Evolutionary conservation across 1,139 yeast genomes (phyloP).

Genomic region (Lodderomyces pseudojiufengensis): DNA sequence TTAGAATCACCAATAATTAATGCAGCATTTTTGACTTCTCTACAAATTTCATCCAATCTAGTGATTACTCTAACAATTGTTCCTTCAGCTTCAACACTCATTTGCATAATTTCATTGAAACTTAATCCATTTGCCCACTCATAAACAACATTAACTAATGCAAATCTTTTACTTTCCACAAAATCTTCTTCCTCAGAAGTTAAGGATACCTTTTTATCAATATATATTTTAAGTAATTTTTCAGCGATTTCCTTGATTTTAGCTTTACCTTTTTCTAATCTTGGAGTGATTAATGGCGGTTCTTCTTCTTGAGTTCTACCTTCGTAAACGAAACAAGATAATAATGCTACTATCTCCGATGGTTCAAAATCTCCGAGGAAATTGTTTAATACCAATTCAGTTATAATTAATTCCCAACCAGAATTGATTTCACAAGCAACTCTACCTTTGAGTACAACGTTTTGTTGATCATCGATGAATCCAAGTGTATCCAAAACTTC

Average conservation of each 20-base stretch:
- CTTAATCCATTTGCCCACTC: slow-evolving; percentile 98
- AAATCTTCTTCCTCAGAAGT: slow-evolving; percentile 87
- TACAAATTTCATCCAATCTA: slow-evolving; percentile 88
- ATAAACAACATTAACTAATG: slow-evolving; percentile 87
- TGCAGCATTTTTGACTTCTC: slow-evolving; percentile 93
- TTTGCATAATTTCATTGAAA: slow-evolving; percentile 84
- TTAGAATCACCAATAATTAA: slow-evolving; percentile 90
- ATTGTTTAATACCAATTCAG: slow-evolving; percentile 87
- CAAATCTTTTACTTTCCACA: slow-evolving; percentile 79
- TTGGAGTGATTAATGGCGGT: slow-evolving; percentile 67
- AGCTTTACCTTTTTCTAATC: slow-evolving; percentile 73
- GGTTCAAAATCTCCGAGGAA: slow-evolving; percentile 92
- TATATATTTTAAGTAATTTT: slow-evolving; percentile 58
- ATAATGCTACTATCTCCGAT: slow-evolving; percentile 89
- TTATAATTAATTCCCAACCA: slow-evolving; percentile 85
- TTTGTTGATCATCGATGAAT: slow-evolving; percentile 71
- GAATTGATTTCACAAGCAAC: slow-evolving; percentile 85
- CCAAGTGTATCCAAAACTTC: slow-evolving; percentile 69
- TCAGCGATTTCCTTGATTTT: slow-evolving; percentile 70
- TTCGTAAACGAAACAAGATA: slow-evolving; percentile 90
- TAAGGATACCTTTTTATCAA: slow-evolving; percentile 65
- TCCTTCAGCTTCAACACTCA: slow-evolving; percentile 92
- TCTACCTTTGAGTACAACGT: slow-evolving; percentile 80
- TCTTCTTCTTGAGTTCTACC: slow-evolving; percentile 69
- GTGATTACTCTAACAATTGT: slow-evolving; percentile 97